Percentiles rank a stretch among this genome's conserved stretches.
phyloP scores from a whole-genome alignment of 345 rosid genomes.

The Dovyalis caffra region DNA sequence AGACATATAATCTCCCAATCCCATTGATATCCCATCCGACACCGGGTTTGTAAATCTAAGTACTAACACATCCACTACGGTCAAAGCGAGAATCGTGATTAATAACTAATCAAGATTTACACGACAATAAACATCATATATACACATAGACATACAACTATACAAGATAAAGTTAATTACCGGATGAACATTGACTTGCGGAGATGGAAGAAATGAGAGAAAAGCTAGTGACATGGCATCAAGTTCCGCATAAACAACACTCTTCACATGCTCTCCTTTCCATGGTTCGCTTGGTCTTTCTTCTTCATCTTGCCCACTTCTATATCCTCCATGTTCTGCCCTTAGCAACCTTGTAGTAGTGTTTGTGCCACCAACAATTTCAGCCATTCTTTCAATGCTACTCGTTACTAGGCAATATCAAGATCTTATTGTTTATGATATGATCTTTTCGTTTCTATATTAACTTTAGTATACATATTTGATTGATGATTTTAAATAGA shows the following conservation, averaged over 20 bases:
- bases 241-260: constrained; percentile 39
- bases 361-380: not conserved
- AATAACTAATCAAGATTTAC: too few species aligned
- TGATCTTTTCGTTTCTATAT: not conserved
- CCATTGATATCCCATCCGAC: constrained; percentile 45
- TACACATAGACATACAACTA: too few species aligned
- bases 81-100: too few species aligned
- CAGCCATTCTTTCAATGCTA: constrained; percentile 8
- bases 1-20: constrained; percentile 36
- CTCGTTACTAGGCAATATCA: not conserved
- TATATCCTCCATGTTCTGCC: not conserved
- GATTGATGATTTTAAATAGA: not conserved
- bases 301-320: not conserved
- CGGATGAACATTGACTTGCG: constrained; percentile 36
- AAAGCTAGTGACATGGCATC: constrained; percentile 43
- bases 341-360: not conserved
- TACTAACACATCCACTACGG: constrained; percentile 34
- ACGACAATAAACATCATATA: too few species aligned
- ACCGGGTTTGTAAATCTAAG: constrained; percentile 42
- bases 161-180: constrained; percentile 5
- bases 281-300: constrained; percentile 35
- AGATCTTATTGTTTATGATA: not conserved
- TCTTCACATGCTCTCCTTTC: constrained; percentile 40
- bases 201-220: constrained; percentile 49
- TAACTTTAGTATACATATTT: not conserved